phyloP scores from a whole-genome alignment of 2,329 filamentous ascomycete species.

The Cordyceps cateniannulata region DNA sequence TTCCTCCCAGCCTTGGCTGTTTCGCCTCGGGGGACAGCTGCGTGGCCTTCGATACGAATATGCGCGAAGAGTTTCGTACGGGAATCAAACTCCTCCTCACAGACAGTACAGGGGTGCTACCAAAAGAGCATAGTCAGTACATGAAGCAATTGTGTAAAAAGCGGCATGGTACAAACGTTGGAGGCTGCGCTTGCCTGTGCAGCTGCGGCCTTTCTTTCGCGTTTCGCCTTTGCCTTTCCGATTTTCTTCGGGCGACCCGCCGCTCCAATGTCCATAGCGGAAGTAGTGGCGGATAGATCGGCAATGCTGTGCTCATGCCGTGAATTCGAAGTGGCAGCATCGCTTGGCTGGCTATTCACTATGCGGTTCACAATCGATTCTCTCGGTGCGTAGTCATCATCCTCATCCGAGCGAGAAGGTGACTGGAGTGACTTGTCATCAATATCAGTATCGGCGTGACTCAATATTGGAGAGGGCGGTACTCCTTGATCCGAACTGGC shows the following conservation, averaged over 20 bases:
- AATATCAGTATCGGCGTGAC: neutral
- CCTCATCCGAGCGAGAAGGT: neutral
- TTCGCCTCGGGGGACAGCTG: constrained; percentile 30
- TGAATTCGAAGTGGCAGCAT: neutral
- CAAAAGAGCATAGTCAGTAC: neutral
- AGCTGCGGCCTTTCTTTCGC: constrained; percentile 41
- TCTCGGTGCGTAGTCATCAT: constrained; percentile 43
- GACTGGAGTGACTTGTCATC: neutral
- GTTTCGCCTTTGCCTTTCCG: constrained; percentile 46
- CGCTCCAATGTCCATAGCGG: constrained; percentile 23
- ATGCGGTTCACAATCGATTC: constrained; percentile 37
- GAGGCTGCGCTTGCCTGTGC: constrained; percentile 29
- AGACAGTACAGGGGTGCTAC: constrained; percentile 39
- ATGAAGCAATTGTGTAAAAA: neutral
- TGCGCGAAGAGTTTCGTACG: constrained; percentile 69
- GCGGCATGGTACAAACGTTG: constrained; percentile 14
- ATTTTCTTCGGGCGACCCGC: constrained; percentile 31
- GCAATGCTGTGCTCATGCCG: neutral
- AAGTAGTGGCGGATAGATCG: constrained; percentile 14
- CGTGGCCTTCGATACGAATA: constrained; percentile 60
- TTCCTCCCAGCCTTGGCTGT: neutral
- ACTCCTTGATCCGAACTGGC: neutral
- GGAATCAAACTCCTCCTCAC: constrained; percentile 45
- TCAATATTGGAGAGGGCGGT: neutral
- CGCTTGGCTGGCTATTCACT: neutral